Base-by-base conservation (phyloP, 192 early-diverging fungal species). In the Umbelopsis vinacea region DNA sequence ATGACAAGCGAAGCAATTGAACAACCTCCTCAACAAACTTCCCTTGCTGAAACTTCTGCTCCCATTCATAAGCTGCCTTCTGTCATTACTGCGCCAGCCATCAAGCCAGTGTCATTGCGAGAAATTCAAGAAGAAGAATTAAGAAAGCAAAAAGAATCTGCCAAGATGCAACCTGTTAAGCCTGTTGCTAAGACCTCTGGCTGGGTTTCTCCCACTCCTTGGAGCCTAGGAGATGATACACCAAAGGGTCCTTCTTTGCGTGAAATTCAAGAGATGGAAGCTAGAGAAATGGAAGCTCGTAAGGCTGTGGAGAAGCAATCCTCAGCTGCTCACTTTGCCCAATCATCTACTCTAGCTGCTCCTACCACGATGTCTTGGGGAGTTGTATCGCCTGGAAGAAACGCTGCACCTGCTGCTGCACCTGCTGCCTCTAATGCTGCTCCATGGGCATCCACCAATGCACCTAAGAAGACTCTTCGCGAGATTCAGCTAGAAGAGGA, bases 241-340 rank as follows among this genome's bases (percentile, higher is more conserved):
- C 66, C 74, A 29, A 81, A 79, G 52, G 81, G 83, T 26, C 83
- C 81, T 12, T 85, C 87, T 19, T 67, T 89, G 26, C 83, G 85
- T 26, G 88, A 89, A 76, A 88, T 89, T 68, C 88, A 89, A 72
- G 88, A 88, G 63, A 74, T 85, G 76, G 88, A 89, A 72, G 86
- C 84, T 54, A 83, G 82, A 45, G 80, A 82, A 70, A 71, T 78
- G 8, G 71, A 69, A 19, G 71, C 76, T 48, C 74, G 74, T 46
- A 78, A 76, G 46, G 79, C 70, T 35, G 45, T 74, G 52, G 82
- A 84, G 45, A 73, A 79, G 17, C 78, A 79, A 46, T 67, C 72
- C 29, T 52, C 76, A 26, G 68, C 71, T 24, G 71, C 75, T 53
- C 40, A 75, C 2, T 73, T 69, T 11, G 19, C 45, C 10, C 57